phyloP scores from a whole-genome alignment of 768 basidiomycete species.

The Collybia nuda region DNA sequence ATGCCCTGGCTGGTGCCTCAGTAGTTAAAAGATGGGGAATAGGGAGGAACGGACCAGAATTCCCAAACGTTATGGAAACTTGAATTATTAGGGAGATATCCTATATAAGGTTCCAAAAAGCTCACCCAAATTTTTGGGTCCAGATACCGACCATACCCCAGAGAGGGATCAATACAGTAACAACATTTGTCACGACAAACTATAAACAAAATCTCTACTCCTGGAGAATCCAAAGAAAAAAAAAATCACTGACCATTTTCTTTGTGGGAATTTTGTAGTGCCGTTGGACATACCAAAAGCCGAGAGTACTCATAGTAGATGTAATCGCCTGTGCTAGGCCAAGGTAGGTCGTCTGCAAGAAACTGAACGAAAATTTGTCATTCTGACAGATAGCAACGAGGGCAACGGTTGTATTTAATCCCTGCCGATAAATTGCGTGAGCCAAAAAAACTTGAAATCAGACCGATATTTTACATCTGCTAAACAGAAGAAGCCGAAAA shows the following conservation, averaged over 20 bases:
- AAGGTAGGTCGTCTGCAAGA: slow-evolving; percentile 77
- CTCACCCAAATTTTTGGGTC: slow-evolving; percentile 71
- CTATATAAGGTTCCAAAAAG: slow-evolving; percentile 4
- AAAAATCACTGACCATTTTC: slow-evolving; percentile 57
- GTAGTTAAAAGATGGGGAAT: no score
- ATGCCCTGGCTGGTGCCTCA: slow-evolving; percentile 47
- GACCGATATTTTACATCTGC: slow-evolving; percentile 53
- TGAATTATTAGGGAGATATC: not conserved
- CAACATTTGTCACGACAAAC: slow-evolving; percentile 77
- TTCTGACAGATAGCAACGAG: slow-evolving; percentile 78
- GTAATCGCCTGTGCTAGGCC: slow-evolving; percentile 75
- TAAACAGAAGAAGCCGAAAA: slow-evolving; percentile 72
- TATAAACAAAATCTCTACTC: slow-evolving; percentile 21
- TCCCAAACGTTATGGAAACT: slow-evolving; percentile 84
- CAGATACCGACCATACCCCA: slow-evolving; percentile 89
- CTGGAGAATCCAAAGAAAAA: not conserved
- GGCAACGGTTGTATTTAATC: slow-evolving; percentile 77
- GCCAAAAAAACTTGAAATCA: not conserved
- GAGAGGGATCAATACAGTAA: slow-evolving; percentile 74
- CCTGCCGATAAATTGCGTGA: slow-evolving; percentile 38
- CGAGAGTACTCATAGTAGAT: slow-evolving; percentile 68
- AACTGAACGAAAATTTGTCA: slow-evolving; percentile 77
- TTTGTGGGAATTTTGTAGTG: slow-evolving; percentile 80
- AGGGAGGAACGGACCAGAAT: slow-evolving; percentile 58
- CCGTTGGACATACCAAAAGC: slow-evolving; percentile 81